Evolutionary conservation across 1,139 yeast species (phyloP), one percentile per base, ranked within the genome.

Genomic region (Nakaseomyces delphensis): DNA sequence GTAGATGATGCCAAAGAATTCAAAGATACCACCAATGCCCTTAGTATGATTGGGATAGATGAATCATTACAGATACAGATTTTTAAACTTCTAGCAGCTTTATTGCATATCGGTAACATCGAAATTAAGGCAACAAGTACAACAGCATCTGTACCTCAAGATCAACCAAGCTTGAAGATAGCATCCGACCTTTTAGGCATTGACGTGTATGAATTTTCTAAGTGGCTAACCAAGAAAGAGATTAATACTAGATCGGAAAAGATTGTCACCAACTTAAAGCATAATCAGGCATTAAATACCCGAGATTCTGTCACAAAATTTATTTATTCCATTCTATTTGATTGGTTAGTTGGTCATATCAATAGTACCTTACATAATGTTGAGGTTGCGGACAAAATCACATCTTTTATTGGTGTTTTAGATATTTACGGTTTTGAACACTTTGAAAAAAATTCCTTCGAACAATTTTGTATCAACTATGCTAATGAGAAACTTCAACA

Each of bases 401-500:
- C 74, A 45, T 76, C 89, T 1, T 93, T 91, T 56, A 91, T 93
- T 59, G 99, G 99, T 64, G 98, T 93, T 21, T 73, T 93, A 59
- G 99, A 93, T 79, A 93, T 93, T 56, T 89, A 89, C 62, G 98
- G 98, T 36, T 91, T 91, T 62, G 98, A 91, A 65, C 97, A 89
- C 67, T 91, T 91, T 62, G 91, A 87, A 56, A 80, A 75, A 57
- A 91, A 91, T 64, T 87, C 97, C 7, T 91, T 91, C 57, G 98
- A 91, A 67, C 98, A 91, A 63, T 91, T 91, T 65, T 91, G 98
- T 69, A 91, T 91, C 66, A 91, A 91, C 63, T 91, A 91, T 64
- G 97, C 98, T 42, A 91, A 91, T 64, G 98, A 91, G 68, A 91
- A 91, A 67, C 73, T 91, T 55, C 98, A 91, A 65, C 98, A 91